phyloP scores from a whole-genome alignment of 139 green algal genomes.

The Chlorella sp. region DNA sequence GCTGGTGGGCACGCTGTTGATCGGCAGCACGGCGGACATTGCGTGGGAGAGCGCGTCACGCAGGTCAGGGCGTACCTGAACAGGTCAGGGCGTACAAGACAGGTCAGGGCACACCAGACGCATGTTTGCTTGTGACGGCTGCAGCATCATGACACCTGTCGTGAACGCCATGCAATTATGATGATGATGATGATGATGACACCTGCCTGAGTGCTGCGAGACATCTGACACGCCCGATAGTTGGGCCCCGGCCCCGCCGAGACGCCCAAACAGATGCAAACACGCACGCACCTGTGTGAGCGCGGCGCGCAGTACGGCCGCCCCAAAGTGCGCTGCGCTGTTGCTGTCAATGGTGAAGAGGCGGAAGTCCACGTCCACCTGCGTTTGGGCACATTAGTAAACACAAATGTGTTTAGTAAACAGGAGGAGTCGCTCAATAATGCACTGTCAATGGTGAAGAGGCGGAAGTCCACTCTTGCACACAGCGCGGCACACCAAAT shows the following conservation, averaged over 20 bases:
- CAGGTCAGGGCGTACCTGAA: constrained; percentile 7
- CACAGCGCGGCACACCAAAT: background rate
- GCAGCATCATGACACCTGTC: background rate
- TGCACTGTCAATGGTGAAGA: constrained; percentile 24
- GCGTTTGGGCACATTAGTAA: constrained; percentile 18
- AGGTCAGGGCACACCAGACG: background rate
- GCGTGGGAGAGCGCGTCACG: constrained; percentile 1
- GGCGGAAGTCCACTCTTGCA: constrained; percentile 21
- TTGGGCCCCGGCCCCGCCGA: background rate
- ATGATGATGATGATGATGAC: background rate
- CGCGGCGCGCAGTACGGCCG: constrained; percentile 16
- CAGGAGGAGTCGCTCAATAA: too few relatives aligned
- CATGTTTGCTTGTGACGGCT: too few relatives aligned
- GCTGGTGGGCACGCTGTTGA: background rate
- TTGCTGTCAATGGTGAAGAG: constrained; percentile 21
- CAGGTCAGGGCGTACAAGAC: background rate
- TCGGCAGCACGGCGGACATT: background rate
- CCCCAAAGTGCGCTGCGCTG: constrained; percentile 14
- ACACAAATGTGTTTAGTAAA: too few relatives aligned
- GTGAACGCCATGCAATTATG: background rate
- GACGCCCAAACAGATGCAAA: background rate
- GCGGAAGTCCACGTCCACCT: constrained; percentile 17
- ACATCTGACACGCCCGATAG: background rate
- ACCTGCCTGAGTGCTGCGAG: too few relatives aligned
- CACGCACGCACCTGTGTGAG: constrained; percentile 10